These are phyloP conservation scores for Metschnikowia kofuensis DNA, from an alignment of 805 yeast species.

Conservation along the genomic window DNA sequence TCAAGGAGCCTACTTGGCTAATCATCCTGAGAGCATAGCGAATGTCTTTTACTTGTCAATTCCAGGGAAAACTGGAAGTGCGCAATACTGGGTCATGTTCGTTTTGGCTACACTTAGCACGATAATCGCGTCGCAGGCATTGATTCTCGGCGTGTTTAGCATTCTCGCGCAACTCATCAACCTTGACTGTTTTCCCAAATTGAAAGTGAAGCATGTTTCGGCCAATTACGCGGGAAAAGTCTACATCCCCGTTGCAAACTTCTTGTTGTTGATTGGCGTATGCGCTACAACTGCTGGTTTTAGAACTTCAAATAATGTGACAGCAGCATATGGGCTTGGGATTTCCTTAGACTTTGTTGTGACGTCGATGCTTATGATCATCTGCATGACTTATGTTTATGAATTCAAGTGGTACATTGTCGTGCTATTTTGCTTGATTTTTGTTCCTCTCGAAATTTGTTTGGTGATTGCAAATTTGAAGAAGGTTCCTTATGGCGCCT, in stretches of 20 bases:
- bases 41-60: constrained; percentile 49
- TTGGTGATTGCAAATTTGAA: constrained; percentile 47
- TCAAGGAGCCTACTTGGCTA: constrained; percentile 49
- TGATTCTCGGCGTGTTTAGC: constrained; percentile 53
- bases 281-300: constrained; percentile 51
- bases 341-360: constrained; percentile 53
- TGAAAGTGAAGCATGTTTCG: constrained; percentile 46
- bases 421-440: constrained; percentile 32
- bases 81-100: constrained; percentile 50
- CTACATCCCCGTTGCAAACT: constrained; percentile 51
- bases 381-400: constrained; percentile 48
- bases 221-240: constrained; percentile 46
- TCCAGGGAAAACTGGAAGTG: constrained; percentile 47
- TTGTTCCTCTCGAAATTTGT: constrained; percentile 46
- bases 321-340: constrained; percentile 62
- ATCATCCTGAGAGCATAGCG: constrained; percentile 36
- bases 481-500: constrained; percentile 58
- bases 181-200: constrained; percentile 52
- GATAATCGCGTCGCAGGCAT: constrained; percentile 59
- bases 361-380: constrained; percentile 45
- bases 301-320: constrained; percentile 46
- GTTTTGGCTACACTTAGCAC: constrained; percentile 53
- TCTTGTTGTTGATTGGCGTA: constrained; percentile 50
- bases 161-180: constrained; percentile 51
- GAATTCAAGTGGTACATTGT: constrained; percentile 34